Evolutionary conservation across 129 eudicot species (phyloP).

Genomic region (Glebionis coronaria): DNA sequence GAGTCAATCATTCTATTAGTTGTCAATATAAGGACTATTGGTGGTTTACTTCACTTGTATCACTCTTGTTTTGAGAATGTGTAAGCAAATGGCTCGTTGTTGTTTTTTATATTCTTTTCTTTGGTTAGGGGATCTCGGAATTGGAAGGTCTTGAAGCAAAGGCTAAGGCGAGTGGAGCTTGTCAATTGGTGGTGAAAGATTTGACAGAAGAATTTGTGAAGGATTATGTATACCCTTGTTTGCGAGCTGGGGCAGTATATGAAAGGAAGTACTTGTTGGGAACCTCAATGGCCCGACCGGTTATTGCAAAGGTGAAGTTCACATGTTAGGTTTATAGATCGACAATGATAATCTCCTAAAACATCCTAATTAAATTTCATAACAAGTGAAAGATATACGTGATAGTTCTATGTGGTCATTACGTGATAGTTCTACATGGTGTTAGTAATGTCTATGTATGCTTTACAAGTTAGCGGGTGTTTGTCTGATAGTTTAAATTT

Average conservation of each 20-base stretch:
- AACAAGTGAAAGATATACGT: background rate
- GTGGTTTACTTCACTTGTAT: background rate
- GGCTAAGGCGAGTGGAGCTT: constrained; percentile 98
- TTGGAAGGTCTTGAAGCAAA: constrained; percentile 90
- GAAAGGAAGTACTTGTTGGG: constrained; percentile 95
- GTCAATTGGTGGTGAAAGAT: constrained; percentile 90
- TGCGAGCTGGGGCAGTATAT: constrained; percentile 92
- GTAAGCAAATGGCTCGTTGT: background rate
- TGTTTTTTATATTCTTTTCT: background rate
- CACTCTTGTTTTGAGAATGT: too few species aligned
- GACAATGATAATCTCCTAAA: background rate
- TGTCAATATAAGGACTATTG: background rate
- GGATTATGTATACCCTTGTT: constrained; percentile 85
- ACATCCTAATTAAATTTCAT: background rate
- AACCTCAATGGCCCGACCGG: constrained; percentile 99
- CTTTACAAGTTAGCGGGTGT: too few species aligned
- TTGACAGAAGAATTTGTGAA: constrained; percentile 89
- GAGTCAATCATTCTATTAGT: too few species aligned
- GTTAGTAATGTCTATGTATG: too few species aligned
- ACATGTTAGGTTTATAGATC: background rate
- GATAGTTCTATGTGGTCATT: too few species aligned
- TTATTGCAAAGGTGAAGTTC: constrained; percentile 79
- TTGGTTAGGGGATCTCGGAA: constrained; percentile 70
- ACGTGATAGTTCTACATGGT: too few species aligned
- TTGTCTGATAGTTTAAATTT: too few species aligned